Base-by-base conservation (phyloP, 2,329 filamentous ascomycete species). In the Calonectria hongkongensis region DNA sequence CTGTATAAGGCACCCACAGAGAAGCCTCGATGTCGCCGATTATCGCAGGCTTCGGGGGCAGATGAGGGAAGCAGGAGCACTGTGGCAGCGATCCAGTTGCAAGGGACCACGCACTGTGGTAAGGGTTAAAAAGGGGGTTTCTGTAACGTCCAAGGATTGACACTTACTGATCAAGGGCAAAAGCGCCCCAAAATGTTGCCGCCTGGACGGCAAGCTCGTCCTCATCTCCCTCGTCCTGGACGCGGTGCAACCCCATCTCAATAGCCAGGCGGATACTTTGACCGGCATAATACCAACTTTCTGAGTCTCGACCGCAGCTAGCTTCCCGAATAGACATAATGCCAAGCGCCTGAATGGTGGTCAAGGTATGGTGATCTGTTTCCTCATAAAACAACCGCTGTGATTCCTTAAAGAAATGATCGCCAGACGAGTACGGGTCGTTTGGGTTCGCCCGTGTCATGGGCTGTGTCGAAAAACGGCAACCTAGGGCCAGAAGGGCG, bases 291-390 rank as follows among this genome's bases (percentile, higher is more conserved):
- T 91, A 93, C 87, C 93, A 94, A 64, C 93, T 94, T 75, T 93
- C 91, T 36, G 92, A 94, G 78, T 95, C 92, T 41, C 93, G 88
- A 0, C 93, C 93, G 74, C 91, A 92, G 79, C 93, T 94, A 3
- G 92, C 92, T 83, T 95, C 93, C 50, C 93, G 87, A 74, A 95
- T 91, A 7, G 92, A 92, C 92, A 96, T 94, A 77, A 95, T 90
- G 7, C 93, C 93, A 21, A 95, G 85, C 1, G 94, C 93, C 84
- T 95, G 94, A 54, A 94, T 92, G 5, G 92, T 94, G 2, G 93
- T 94, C 36, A 95, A 83, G 8, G 83, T 89, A 73, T 94, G 90
- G 66, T 91, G 89, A 72, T 94, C 85, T 2, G 85, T 81, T 74
- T 92, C 89, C 68, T 89, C 85, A 69, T 89, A 85, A 36, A 94